Conservation (phyloP, 139 green algal species). For the Coelastrella sp. region DNA sequence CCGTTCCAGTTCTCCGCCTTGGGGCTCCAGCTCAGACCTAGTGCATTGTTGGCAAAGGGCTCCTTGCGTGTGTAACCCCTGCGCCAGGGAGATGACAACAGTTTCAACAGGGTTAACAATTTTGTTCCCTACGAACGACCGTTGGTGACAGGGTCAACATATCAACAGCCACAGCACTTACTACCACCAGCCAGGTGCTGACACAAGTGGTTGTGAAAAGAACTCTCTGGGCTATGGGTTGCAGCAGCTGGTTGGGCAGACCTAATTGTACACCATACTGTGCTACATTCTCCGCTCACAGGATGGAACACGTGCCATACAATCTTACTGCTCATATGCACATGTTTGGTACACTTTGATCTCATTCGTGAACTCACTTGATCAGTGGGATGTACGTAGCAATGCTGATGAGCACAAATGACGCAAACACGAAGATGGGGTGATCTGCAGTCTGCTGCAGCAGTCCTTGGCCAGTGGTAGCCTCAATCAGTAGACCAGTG, state of each 20-base stretch:
- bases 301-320: neutral
- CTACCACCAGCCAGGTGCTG: too few species aligned
- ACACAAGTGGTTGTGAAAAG: too few species aligned
- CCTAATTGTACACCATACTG: too few species aligned
- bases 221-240: too few species aligned
- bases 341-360: neutral
- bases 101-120: neutral
- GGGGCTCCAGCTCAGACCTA: constrained; percentile 28
- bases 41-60: constrained; percentile 12
- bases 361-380: constrained; percentile 7
- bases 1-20: constrained; percentile 39
- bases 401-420: constrained; percentile 35
- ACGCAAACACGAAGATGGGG: constrained; percentile 10
- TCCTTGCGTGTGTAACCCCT: constrained; percentile 48
- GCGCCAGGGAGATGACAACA: constrained; percentile 6
- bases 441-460: constrained; percentile 43
- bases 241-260: too few species aligned
- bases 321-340: too few species aligned
- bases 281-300: too few species aligned
- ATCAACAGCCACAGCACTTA: neutral
- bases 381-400: constrained; percentile 33
- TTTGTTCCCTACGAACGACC: neutral
- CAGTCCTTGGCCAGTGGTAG: constrained; percentile 9
- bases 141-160: too few species aligned
- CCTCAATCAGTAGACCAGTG: constrained; percentile 7